Conservation (phyloP, 2,329 filamentous ascomycete species). For the Cercospora berteroae region DNA sequence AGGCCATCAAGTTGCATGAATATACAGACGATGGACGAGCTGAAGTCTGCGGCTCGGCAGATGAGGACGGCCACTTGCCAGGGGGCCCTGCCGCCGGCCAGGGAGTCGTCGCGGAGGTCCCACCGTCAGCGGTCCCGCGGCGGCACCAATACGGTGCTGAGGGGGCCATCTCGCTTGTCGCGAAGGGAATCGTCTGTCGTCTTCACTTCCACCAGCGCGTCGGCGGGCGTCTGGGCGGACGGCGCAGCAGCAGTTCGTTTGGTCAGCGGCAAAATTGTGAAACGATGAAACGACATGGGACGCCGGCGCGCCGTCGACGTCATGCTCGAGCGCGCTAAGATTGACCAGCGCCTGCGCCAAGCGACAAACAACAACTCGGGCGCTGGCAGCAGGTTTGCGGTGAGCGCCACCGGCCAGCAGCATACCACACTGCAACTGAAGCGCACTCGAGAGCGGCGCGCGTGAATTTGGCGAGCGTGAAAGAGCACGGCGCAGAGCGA, state of each 20-base stretch:
- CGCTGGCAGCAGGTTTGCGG: conserved; percentile 1
- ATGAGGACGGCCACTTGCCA: neutral
- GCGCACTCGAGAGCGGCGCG: neutral
- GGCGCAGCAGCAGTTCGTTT: neutral
- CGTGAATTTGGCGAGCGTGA: neutral
- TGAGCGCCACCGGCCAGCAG: neutral
- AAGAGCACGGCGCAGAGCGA: neutral
- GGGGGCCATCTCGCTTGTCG: neutral
- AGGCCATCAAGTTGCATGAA: neutral
- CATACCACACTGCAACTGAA: neutral
- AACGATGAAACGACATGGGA: neutral
- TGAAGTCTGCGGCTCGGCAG: neutral
- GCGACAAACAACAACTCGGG: neutral
- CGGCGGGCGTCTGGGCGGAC: neutral
- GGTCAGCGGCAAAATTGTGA: neutral
- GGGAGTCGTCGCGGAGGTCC: neutral
- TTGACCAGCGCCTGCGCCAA: neutral
- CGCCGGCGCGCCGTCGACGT: conserved; percentile 1
- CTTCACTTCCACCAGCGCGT: neutral
- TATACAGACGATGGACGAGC: neutral
- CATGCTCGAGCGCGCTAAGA: conserved; percentile 5
- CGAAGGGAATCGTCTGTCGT: neutral
- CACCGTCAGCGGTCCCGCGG: neutral
- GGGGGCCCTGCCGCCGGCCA: neutral
- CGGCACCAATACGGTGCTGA: neutral